These are phyloP conservation scores for Isatis lusitanica DNA, from an alignment of 441 rosid species.

Conservation along the genomic window DNA sequence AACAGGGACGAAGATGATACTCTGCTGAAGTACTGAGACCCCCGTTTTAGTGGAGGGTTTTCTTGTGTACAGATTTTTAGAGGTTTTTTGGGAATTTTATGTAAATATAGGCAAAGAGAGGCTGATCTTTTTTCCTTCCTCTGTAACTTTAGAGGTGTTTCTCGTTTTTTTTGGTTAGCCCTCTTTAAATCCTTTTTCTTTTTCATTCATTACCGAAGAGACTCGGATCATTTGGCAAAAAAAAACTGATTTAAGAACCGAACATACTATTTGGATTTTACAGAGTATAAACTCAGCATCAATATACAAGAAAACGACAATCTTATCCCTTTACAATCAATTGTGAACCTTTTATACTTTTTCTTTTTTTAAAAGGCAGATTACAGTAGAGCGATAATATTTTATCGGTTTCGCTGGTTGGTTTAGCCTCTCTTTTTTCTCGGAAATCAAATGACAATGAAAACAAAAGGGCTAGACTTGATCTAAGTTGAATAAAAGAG, in stretches of 20 bases:
- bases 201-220: background rate
- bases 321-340: no score
- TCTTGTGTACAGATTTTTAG: conserved; percentile 3
- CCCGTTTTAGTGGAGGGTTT: background rate
- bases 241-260: no score
- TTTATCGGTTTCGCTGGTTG: no score
- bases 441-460: background rate
- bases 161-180: conserved; percentile 1
- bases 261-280: no score
- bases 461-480: no score
- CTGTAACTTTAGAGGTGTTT: background rate
- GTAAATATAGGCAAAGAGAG: conserved; percentile 21
- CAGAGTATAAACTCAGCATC: no score
- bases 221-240: background rate
- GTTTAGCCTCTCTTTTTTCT: no score
- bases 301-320: no score
- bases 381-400: no score
- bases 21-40: conserved; percentile 3
- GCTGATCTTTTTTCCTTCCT: background rate
- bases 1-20: conserved; percentile 27
- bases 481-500: background rate
- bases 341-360: no score
- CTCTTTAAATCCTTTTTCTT: background rate
- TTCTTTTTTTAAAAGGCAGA: no score
- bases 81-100: background rate